Base-by-base conservation (phyloP, 352 stramenopile genomes). In the Globisporangium perplexum region DNA sequence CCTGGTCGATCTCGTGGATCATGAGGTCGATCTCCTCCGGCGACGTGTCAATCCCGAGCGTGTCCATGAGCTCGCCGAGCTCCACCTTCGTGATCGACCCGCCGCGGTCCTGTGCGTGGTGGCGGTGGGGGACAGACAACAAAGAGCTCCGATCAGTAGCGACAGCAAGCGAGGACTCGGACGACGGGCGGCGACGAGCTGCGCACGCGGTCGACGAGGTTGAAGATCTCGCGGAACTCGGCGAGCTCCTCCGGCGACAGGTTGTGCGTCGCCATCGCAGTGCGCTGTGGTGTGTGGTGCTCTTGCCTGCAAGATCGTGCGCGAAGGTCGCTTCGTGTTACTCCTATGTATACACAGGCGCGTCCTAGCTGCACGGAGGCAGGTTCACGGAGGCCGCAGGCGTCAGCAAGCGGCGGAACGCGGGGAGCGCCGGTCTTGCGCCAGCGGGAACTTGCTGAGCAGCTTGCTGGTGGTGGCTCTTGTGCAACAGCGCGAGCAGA, bases 181-280 rank as follows among this genome's bases (percentile, higher is more conserved):
- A n/a, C n/a, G n/a, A n/a, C n/a, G n/a, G n/a, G n/a, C n/a, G n/a
- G n/a, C n/a, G n/a, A 28, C 4, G 39, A n/a, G 17, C 7, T 7
- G 11, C 68, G 14, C 59, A 94, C 85, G 47, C 85, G 71, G 60
- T 98, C 91, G 23, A 97, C 89, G 20, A 98, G 83, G 63, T 97
- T 96, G 62, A 98, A 98, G 61, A 98, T 97, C 63, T 98, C 91
- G 41, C 88, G 81, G 55, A 97, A 97, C 71, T 98, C 90, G 7
- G 75, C 72, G 20, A 97, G 74, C 60, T 98, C 90, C 49, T 96
- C 83, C 0, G 66, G 20, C 12, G 69, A 81, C 47, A 96, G 60
- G 18, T 79, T 72, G 41, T 89, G 76, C 42, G 48, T 69, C n/a
- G n/a, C n/a, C 81, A 91, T 91, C 22, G 22, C 63, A 4, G 24